phyloP scores from a whole-genome alignment of 495 filamentous ascomycete genomes.

The Parmelia sp. region DNA sequence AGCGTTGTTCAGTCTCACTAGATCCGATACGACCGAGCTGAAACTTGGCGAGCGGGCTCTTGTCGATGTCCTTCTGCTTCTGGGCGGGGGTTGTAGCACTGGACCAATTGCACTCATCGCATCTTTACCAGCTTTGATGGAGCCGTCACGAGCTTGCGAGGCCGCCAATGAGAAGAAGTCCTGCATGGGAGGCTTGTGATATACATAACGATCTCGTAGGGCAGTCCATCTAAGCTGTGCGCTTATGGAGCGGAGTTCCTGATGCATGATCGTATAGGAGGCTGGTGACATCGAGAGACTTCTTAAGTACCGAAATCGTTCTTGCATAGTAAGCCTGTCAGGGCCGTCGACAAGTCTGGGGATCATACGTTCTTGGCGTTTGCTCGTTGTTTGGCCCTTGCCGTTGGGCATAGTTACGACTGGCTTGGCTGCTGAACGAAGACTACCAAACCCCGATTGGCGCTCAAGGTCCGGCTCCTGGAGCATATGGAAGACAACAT shows the following conservation, averaged over 20 bases:
- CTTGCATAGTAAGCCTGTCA: not conserved
- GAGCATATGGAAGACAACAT: constrained; percentile 4
- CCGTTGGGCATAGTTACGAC: not conserved
- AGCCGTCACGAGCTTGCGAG: not conserved
- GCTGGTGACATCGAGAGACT: constrained; percentile 1
- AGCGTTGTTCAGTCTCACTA: not conserved
- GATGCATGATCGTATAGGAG: not conserved
- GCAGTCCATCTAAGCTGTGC: constrained; percentile 7
- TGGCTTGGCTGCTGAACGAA: not conserved
- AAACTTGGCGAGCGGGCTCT: not conserved
- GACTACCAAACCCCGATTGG: not conserved
- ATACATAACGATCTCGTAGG: constrained; percentile 5
- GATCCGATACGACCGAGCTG: not conserved
- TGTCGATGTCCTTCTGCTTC: not conserved
- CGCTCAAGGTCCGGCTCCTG: constrained; percentile 11
- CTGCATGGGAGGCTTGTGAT: constrained; percentile 8
- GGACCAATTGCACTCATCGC: not conserved
- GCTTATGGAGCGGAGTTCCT: constrained; percentile 10
- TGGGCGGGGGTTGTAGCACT: not conserved
- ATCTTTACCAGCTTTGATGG: not conserved
- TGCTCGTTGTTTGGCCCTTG: not conserved
- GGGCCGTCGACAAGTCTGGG: not conserved
- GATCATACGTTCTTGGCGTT: not conserved
- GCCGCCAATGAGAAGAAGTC: constrained; percentile 5
- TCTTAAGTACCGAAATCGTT: not conserved